Evolutionary conservation across 2,329 filamentous ascomycete genomes (phyloP), one percentile per base, ranked within the genome.

Genomic region (Chaetomium sp.): DNA sequence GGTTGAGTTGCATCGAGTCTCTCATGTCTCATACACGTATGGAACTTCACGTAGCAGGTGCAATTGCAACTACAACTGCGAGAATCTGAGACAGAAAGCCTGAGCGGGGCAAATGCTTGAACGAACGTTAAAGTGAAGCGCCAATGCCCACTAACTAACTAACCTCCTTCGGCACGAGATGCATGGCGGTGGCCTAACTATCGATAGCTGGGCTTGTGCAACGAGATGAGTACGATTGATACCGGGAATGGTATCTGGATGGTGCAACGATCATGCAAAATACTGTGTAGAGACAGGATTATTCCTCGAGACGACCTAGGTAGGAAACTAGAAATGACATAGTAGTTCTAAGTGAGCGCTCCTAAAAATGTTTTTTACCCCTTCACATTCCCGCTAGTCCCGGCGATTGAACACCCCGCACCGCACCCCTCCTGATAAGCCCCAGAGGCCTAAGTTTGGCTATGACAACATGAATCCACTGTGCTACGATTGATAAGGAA

Each of bases 161-260:
- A 65, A 76, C 75, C 75, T 77, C 75, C 71, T 73, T 74, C 16
- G 75, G 75, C 12, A 74, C 70, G 21, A 77, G 71, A 75, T 75
- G 74, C 75, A 77, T 77, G 57, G 66, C 71, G 66, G n/a, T 25
- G n/a, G 9, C 16, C 27, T 33, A 47, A 27, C 54, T 57, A 13
- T 45, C 38, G 38, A 42, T 42, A 42, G 42, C 33, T n/a, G 31
- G 21, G 35, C 21, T 56, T 56, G 23, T 16, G 53, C 42, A 12
- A 25, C 5, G 8, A n/a, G 53, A 38, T 16, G 45, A 19, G 45
- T 21, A 47, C 8, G 45, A 12, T n/a, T 6, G 45, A 19, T 23
- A 6, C 45, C 12, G 21, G 16, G 45, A 16, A 29, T 42, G 7
- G 13, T 12, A 16, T 4, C 19, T 3, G 3, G 16, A 38, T 5